Evolutionary conservation across 176 grass and related monocot species (phyloP).

Genomic region (bread wheat (Triticum aestivum)): IWGSC_CS_RefSeq_v2.1 NC_057797.1:94471394-94471893

Average conservation of each 20-base stretch:
- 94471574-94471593: not conserved
- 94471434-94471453: too few relatives aligned
- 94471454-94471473: not conserved
- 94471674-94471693: not conserved
- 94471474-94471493: not conserved
- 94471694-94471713: not conserved
- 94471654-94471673: not conserved
- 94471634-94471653: not conserved
- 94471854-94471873: not conserved
- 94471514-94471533: not conserved
- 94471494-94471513: not conserved
- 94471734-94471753: too few relatives aligned
- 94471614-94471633: not conserved
- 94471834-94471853: too few relatives aligned
- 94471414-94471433: too few relatives aligned
- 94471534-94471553: not conserved
- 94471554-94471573: not conserved
- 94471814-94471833: too few relatives aligned
- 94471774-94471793: too few relatives aligned
- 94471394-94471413: not conserved
- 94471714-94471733: too few relatives aligned
- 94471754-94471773: too few relatives aligned
- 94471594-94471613: not conserved
- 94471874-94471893: not conserved
- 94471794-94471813: too few relatives aligned